phyloP scores from a whole-genome alignment of 306 rosid species.

The Senna tora region DNA sequence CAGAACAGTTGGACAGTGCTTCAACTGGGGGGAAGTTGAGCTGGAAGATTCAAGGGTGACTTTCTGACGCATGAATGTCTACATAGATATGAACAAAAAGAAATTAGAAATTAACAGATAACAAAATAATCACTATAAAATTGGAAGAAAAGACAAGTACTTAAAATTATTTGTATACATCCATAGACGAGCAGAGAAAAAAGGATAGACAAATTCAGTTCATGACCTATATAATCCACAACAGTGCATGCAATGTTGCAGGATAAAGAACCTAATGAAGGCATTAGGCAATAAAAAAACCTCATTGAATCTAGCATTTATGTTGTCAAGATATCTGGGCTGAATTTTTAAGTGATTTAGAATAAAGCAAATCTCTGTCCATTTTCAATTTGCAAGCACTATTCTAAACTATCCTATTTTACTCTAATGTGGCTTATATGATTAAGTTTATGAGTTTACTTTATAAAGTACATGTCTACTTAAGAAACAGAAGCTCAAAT shows the following conservation, averaged over 20 bases:
- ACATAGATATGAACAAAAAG: slow-evolving; percentile 20
- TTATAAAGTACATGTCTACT: neutral
- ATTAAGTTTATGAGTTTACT: neutral
- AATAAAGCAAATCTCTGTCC: slow-evolving; percentile 14
- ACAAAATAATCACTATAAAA: slow-evolving; percentile 18
- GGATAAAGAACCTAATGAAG: slow-evolving; percentile 7
- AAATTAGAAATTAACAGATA: slow-evolving; percentile 37
- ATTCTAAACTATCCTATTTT: neutral
- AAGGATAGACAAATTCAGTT: neutral
- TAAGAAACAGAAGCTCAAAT: neutral
- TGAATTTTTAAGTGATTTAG: neutral
- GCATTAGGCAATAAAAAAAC: neutral
- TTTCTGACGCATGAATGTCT: slow-evolving; percentile 99
- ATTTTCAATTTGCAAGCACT: neutral
- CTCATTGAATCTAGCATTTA: neutral
- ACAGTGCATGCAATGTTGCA: neutral
- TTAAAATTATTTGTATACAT: slow-evolving; percentile 17
- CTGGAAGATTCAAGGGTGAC: slow-evolving; percentile 66
- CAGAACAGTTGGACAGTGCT: slow-evolving; percentile 46
- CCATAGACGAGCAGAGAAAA: slow-evolving; percentile 9
- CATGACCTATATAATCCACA: neutral
- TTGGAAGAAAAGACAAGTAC: slow-evolving; percentile 12
- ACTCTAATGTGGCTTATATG: slow-evolving; percentile 11
- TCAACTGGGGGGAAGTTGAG: slow-evolving; percentile 46
- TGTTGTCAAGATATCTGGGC: neutral